Evolutionary conservation across 371 early-diverging fungal genomes (phyloP).

Genomic region (Saksenaea oblongispora): DNA sequence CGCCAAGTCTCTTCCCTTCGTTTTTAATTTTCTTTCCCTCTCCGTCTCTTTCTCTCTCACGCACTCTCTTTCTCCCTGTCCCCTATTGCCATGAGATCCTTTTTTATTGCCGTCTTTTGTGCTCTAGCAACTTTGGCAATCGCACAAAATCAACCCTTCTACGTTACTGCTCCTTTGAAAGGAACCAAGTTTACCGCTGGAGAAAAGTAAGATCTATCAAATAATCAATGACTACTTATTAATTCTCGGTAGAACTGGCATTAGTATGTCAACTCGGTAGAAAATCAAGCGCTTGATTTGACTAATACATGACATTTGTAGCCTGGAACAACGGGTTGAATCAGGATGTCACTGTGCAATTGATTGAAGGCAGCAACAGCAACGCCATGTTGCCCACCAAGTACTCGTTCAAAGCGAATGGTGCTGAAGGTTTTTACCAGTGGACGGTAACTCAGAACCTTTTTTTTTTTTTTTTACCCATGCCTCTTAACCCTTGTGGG

Average conservation of each 20-base stretch:
- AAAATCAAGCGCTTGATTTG: not conserved
- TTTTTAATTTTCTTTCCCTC: not conserved
- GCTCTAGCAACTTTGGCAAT: not conserved
- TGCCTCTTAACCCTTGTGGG: not conserved
- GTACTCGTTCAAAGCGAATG: constrained; percentile 11
- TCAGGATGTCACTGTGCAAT: constrained; percentile 5
- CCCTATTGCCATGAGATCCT: not conserved
- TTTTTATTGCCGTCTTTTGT: not conserved
- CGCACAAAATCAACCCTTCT: constrained; percentile 11
- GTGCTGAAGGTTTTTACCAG: constrained; percentile 8
- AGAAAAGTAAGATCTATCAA: constrained; percentile 12
- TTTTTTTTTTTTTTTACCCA: not conserved
- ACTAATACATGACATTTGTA: not conserved
- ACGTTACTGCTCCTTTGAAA: constrained; percentile 12
- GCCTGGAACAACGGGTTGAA: constrained; percentile 19
- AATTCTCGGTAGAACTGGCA: not conserved
- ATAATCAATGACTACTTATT: too few relatives aligned
- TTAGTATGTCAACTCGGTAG: not conserved
- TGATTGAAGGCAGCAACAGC: constrained; percentile 11
- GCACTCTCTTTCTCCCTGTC: not conserved
- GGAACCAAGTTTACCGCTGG: constrained; percentile 10
- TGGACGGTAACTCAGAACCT: constrained; percentile 13
- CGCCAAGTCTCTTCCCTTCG: constrained; percentile 1
- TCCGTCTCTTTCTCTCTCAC: not conserved
- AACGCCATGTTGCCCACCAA: constrained; percentile 11